A percentile compares a stretch with the other conserved stretches of the same genome.
Evolutionary conservation across 441 rosid genomes (phyloP).

Genomic region (Adansonia rubrostipa): DNA sequence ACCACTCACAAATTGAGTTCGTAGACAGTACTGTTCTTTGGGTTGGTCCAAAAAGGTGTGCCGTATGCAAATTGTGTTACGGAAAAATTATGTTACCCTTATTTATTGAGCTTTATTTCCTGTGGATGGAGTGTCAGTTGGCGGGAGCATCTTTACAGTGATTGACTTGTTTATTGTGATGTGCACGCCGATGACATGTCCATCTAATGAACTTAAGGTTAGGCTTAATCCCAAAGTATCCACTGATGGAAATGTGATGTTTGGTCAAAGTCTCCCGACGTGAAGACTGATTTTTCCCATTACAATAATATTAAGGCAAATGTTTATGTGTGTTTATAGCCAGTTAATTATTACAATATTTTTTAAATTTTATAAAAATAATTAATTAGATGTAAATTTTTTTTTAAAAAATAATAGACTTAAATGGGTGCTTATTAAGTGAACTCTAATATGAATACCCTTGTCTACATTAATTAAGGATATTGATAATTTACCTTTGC

Average conservation of each 20-base stretch:
- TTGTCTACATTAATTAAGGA: too few species aligned
- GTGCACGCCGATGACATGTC: background rate
- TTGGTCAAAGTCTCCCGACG: background rate
- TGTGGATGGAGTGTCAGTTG: background rate
- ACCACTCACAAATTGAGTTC: background rate
- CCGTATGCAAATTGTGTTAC: conserved; percentile 4
- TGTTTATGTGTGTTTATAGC: too few species aligned
- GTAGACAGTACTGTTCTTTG: background rate
- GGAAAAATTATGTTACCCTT: background rate
- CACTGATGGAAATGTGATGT: background rate
- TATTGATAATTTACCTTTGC: too few species aligned
- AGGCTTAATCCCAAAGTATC: background rate
- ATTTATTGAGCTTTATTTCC: background rate
- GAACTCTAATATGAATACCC: too few species aligned
- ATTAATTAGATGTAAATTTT: too few species aligned
- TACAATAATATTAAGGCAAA: too few species aligned
- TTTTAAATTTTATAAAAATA: too few species aligned
- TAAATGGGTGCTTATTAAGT: too few species aligned
- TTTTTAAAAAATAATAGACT: too few species aligned
- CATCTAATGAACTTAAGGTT: background rate
- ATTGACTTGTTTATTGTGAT: background rate
- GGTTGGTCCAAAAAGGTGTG: background rate
- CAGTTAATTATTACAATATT: too few species aligned
- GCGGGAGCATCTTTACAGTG: background rate
- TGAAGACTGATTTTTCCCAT: background rate